Evolutionary conservation across 345 rosid genomes (phyloP).

Genomic region (Populus pruinosa): DNA sequence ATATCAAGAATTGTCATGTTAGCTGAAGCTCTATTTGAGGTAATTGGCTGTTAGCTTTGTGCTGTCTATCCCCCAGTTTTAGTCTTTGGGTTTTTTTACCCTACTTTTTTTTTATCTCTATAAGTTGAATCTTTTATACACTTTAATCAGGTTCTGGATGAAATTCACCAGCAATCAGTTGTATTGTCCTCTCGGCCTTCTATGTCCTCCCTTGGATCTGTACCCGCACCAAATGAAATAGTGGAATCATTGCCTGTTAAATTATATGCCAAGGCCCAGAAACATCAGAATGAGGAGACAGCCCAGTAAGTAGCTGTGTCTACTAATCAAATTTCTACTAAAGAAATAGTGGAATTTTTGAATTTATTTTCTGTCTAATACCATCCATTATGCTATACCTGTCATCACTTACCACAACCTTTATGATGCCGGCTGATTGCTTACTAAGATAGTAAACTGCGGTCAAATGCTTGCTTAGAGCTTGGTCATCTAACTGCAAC

Average conservation of each 20-base stretch:
- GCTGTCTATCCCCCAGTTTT: background rate
- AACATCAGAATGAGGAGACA: slow-evolving; percentile 63
- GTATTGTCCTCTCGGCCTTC: slow-evolving; percentile 88
- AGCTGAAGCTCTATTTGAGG: slow-evolving; percentile 99
- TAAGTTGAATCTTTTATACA: slow-evolving; percentile 25
- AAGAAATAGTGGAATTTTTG: background rate
- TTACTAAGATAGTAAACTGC: background rate
- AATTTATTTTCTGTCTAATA: background rate
- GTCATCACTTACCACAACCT: background rate
- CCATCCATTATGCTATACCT: background rate
- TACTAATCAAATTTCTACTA: background rate
- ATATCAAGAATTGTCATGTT: slow-evolving; percentile 95
- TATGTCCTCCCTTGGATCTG: slow-evolving; percentile 82
- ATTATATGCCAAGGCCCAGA: slow-evolving; percentile 47
- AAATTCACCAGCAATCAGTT: slow-evolving; percentile 95
- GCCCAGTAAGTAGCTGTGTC: slow-evolving; percentile 57
- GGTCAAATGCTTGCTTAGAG: background rate
- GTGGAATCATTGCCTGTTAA: slow-evolving; percentile 82
- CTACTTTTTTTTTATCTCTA: slow-evolving; percentile 15
- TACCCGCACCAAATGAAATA: slow-evolving; percentile 87
- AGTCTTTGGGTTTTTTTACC: background rate
- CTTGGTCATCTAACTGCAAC: background rate
- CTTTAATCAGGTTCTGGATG: slow-evolving; percentile 88
- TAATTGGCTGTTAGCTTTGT: slow-evolving; percentile 14
- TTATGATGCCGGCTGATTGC: background rate